A percentile compares a stretch with the other conserved stretches of the same genome.
Evolutionary conservation across 176 grass and related monocot genomes (phyloP).

Genomic region (Guadua angustifolia): DNA sequence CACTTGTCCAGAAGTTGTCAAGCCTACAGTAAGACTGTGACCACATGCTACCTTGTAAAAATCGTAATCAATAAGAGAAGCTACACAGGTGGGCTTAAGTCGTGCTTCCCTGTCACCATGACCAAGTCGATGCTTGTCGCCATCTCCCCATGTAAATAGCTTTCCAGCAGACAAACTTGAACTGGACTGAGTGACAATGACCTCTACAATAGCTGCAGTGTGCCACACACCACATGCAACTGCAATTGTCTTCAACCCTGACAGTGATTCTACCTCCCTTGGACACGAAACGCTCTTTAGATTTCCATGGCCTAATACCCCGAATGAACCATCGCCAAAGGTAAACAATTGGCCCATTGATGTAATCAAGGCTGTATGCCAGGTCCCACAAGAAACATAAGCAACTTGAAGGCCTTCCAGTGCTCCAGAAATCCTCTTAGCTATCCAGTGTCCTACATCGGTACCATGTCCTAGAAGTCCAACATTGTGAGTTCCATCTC

Average conservation of each 20-base stretch:
- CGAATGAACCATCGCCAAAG: conserved; percentile 97
- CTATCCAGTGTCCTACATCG: conserved; percentile 87
- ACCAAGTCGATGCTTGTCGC: conserved; percentile 92
- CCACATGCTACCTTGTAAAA: conserved; percentile 88
- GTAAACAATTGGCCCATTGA: conserved; percentile 84
- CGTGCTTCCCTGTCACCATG: conserved; percentile 85
- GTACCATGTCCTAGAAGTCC: conserved; percentile 95
- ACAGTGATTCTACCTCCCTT: conserved; percentile 82
- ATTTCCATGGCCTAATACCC: conserved; percentile 88
- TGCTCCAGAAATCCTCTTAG: conserved; percentile 83
- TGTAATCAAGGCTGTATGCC: conserved; percentile 93
- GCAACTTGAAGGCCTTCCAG: conserved; percentile 79
- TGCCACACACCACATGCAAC: conserved; percentile 97
- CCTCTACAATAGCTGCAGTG: conserved; percentile 86
- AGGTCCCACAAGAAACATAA: conserved; percentile 87
- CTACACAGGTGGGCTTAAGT: conserved; percentile 88
- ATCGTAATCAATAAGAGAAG: conserved; percentile 91
- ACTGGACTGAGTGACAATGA: conserved; percentile 65
- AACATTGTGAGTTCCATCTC: conserved; percentile 79
- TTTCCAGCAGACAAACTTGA: conserved; percentile 72
- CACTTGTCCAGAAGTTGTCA: conserved; percentile 84
- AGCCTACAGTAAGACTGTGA: conserved; percentile 81
- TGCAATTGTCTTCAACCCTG: conserved; percentile 75
- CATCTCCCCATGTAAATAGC: conserved; percentile 98
- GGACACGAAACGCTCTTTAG: conserved; percentile 61